Evolutionary conservation across 495 filamentous ascomycete genomes (phyloP).

Genomic region (Pseudevernia furfuracea): DNA sequence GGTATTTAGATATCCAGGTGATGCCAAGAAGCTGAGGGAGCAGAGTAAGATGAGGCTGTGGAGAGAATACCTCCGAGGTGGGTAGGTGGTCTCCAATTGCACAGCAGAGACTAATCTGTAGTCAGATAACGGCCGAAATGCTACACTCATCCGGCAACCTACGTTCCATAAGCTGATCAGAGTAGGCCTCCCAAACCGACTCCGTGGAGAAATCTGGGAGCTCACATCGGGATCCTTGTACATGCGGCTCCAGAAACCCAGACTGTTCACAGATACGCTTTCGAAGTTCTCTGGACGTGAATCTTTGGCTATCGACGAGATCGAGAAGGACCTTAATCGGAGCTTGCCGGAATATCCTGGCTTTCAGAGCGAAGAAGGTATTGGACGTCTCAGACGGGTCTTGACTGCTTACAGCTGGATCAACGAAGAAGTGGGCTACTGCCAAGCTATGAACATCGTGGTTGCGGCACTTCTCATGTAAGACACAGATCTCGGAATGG

Average conservation of each 20-base stretch:
- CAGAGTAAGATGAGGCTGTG: constrained; percentile 95
- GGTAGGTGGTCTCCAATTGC: constrained; percentile 5
- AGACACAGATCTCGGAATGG: constrained; percentile 19
- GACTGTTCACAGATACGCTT: constrained; percentile 73
- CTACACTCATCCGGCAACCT: constrained; percentile 84
- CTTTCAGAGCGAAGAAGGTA: constrained; percentile 94
- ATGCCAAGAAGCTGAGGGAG: constrained; percentile 90
- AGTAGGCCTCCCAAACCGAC: constrained; percentile 86
- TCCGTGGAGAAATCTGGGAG: constrained; percentile 95
- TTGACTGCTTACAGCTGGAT: constrained; percentile 96
- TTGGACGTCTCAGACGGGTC: constrained; percentile 78
- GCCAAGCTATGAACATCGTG: constrained; percentile 99
- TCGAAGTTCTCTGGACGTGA: constrained; percentile 71
- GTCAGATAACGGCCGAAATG: constrained; percentile 86
- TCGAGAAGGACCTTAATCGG: constrained; percentile 94
- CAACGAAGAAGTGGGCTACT: constrained; percentile 91
- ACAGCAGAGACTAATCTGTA: constrained; percentile 10
- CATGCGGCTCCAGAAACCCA: constrained; percentile 76
- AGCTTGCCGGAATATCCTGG: constrained; percentile 95
- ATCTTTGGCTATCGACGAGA: constrained; percentile 94
- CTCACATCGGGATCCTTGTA: constrained; percentile 85
- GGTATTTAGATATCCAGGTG: constrained; percentile 90
- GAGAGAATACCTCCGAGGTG: constrained; percentile 85
- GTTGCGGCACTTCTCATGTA: constrained; percentile 88
- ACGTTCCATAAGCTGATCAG: constrained; percentile 96